phyloP scores from a whole-genome alignment of 371 early-diverging fungal genomes.

The Fennellomyces sp. region DNA sequence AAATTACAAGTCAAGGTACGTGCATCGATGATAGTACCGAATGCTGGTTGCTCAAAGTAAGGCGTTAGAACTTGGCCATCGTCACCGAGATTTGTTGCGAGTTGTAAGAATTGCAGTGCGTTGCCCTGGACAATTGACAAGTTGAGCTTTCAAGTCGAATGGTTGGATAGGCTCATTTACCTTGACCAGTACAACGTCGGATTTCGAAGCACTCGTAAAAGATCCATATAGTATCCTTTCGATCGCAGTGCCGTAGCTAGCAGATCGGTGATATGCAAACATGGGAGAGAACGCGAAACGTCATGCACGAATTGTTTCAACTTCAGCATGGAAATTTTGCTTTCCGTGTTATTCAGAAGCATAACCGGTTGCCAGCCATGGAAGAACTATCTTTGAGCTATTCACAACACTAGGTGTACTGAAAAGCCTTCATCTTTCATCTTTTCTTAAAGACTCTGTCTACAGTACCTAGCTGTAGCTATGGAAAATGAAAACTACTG shows the following conservation, averaged over 20 bases:
- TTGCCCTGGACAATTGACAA: conserved; percentile 16
- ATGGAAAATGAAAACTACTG: too few relatives aligned
- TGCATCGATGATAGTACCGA: conserved; percentile 36
- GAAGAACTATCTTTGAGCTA: too few relatives aligned
- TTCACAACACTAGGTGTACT: too few relatives aligned
- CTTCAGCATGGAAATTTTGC: too few relatives aligned
- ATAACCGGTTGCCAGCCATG: too few relatives aligned
- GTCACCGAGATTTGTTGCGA: conserved; percentile 1
- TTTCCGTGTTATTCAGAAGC: too few relatives aligned
- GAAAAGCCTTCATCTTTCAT: too few relatives aligned
- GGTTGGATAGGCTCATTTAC: conserved; percentile 9
- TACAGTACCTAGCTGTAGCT: too few relatives aligned
- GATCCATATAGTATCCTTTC: conserved; percentile 29
- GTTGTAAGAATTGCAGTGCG: conserved; percentile 25
- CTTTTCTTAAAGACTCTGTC: too few relatives aligned
- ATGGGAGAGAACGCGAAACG: too few relatives aligned
- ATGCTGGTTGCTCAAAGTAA: conserved; percentile 31
- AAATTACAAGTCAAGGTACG: conserved; percentile 22
- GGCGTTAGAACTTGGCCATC: conserved; percentile 7
- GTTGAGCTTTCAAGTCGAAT: neutral
- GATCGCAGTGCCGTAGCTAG: conserved; percentile 27
- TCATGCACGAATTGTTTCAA: too few relatives aligned
- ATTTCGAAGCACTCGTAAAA: conserved; percentile 8
- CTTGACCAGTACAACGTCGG: conserved; percentile 34
- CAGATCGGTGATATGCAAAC: conserved; percentile 36